Evolutionary conservation across 1,284 basidiomycete species (phyloP).

Genomic region (Cystobasidium slooffiae): DNA sequence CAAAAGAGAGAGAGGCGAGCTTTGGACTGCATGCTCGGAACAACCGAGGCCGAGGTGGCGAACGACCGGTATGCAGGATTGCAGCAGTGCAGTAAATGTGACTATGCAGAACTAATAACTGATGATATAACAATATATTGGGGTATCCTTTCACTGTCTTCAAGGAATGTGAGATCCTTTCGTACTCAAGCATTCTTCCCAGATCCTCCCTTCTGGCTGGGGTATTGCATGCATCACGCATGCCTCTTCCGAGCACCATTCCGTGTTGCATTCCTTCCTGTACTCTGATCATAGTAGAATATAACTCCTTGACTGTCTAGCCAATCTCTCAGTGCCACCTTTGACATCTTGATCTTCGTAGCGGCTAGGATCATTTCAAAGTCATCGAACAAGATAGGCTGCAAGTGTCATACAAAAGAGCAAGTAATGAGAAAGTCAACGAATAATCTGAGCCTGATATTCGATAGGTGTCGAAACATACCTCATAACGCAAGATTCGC

Average conservation of each 20-base stretch:
- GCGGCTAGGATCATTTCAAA: constrained; percentile 25
- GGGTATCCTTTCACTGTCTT: too few relatives aligned
- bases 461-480: not conserved
- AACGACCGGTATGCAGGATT: too few relatives aligned
- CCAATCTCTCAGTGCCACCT: constrained; percentile 39
- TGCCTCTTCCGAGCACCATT: constrained; percentile 32
- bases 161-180: too few relatives aligned
- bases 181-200: too few relatives aligned
- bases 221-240: not conserved
- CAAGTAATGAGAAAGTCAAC: not conserved
- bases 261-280: constrained; percentile 33
- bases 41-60: too few relatives aligned
- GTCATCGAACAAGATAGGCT: constrained; percentile 41
- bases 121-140: too few relatives aligned
- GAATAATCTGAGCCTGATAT: too few relatives aligned
- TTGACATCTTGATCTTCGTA: constrained; percentile 35
- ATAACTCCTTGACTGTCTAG: constrained; percentile 41
- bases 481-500: constrained; percentile 42
- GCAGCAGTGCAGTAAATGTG: too few relatives aligned
- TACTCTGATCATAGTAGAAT: constrained; percentile 39
- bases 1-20: too few relatives aligned
- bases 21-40: too few relatives aligned
- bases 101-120: too few relatives aligned
- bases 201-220: too few relatives aligned
- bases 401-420: not conserved